These are phyloP conservation scores for Malassezia pachydermatis DNA, from an alignment of 1,284 basidiomycete species.

Conservation along the genomic window DNA sequence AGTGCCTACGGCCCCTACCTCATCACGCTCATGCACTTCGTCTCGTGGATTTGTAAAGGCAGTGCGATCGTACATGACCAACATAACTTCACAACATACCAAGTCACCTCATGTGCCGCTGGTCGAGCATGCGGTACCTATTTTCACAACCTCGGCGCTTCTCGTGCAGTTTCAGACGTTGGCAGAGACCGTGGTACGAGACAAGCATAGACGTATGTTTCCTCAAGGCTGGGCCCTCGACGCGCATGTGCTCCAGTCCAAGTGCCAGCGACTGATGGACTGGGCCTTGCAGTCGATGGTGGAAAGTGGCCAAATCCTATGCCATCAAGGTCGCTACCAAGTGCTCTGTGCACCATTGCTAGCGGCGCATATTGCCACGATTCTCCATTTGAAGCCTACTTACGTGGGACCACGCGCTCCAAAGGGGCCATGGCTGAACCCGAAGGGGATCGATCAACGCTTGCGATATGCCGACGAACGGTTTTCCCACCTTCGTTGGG, in stretches of 20 bases:
- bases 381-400: too few species aligned
- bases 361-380: too few species aligned
- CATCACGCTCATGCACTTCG: too few species aligned
- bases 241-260: background rate
- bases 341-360: background rate
- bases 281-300: background rate
- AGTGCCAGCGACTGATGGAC: background rate
- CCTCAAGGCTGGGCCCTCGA: background rate
- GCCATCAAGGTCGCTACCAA: background rate
- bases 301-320: background rate
- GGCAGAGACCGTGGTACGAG: background rate
- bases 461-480: conserved; percentile 5
- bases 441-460: background rate
- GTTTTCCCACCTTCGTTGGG: background rate
- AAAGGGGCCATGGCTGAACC: background rate
- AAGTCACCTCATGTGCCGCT: too few species aligned
- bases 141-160: too few species aligned
- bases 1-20: too few species aligned
- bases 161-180: too few species aligned
- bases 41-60: too few species aligned
- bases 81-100: too few species aligned
- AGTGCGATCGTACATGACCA: too few species aligned
- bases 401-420: too few species aligned
- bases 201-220: background rate
- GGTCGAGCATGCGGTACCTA: too few species aligned